phyloP scores from a whole-genome alignment of 2,329 filamentous ascomycete genomes.

The Scytalidium sp. region DNA sequence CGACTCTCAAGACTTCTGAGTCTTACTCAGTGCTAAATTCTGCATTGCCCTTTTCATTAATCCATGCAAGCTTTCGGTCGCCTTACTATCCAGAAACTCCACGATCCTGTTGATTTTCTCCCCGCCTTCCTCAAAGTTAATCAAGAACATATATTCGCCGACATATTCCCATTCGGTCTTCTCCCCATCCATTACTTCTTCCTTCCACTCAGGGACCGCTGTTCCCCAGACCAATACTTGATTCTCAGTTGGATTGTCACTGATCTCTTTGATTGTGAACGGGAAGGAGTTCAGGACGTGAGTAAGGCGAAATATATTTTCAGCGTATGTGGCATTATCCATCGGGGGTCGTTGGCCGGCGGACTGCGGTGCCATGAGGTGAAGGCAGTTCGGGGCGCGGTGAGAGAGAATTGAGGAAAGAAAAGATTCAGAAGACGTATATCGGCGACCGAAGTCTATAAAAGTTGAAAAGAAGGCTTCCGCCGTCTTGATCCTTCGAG shows the following conservation, averaged over 20 bases:
- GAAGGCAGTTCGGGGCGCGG: background rate
- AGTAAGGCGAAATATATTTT: background rate
- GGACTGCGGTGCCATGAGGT: slow-evolving; percentile 1
- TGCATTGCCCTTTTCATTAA: slow-evolving; percentile 3
- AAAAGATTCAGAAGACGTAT: too few relatives aligned
- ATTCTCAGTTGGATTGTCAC: slow-evolving; percentile 5
- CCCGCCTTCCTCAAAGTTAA: slow-evolving; percentile 7
- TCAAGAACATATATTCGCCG: slow-evolving; percentile 9
- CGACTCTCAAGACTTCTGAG: too few relatives aligned
- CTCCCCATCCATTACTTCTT: background rate
- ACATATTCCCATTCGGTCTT: slow-evolving; percentile 4
- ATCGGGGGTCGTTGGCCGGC: background rate
- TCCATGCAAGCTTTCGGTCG: background rate
- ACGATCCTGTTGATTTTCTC: slow-evolving; percentile 7
- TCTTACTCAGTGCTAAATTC: too few relatives aligned
- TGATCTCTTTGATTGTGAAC: slow-evolving; percentile 1
- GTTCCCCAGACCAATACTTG: slow-evolving; percentile 8
- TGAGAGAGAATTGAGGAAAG: too few relatives aligned
- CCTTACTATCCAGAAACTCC: slow-evolving; percentile 6
- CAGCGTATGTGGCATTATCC: background rate
- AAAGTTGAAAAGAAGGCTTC: too few relatives aligned
- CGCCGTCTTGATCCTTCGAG: too few relatives aligned
- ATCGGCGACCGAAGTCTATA: too few relatives aligned
- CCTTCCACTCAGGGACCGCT: slow-evolving; percentile 1
- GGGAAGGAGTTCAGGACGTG: slow-evolving; percentile 2